These are phyloP conservation scores for Lactarius indigo DNA, from an alignment of 768 basidiomycete species.

Conservation along the genomic window DNA sequence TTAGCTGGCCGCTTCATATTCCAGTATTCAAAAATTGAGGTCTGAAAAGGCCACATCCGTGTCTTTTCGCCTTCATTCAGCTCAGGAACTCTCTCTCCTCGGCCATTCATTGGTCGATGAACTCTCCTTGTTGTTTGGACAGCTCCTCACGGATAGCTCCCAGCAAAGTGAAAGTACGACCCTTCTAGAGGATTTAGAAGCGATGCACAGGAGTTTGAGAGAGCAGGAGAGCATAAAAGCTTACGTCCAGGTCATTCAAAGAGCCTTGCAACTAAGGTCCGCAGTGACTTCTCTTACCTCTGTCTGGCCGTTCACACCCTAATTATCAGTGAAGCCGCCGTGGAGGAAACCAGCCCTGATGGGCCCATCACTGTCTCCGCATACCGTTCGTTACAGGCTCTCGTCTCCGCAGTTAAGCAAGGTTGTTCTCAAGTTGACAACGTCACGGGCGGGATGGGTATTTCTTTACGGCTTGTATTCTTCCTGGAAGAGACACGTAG, in stretches of 20 bases:
- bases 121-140: slow-evolving; percentile 59
- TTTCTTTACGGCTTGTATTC: slow-evolving; percentile 53
- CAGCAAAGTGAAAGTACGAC: slow-evolving; percentile 51
- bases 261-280: slow-evolving; percentile 69
- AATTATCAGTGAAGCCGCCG: slow-evolving; percentile 50
- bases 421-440: slow-evolving; percentile 47
- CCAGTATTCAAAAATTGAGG: slow-evolving; percentile 45
- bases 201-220: slow-evolving; percentile 68
- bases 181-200: slow-evolving; percentile 79
- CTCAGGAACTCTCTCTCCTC: slow-evolving; percentile 70
- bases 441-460: slow-evolving; percentile 36
- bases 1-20: slow-evolving; percentile 57
- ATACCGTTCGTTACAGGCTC: slow-evolving; percentile 59
- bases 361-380: slow-evolving; percentile 44
- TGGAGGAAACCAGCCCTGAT: slow-evolving; percentile 46
- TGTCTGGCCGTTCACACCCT: slow-evolving; percentile 1
- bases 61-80: slow-evolving; percentile 51
- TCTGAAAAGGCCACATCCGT: slow-evolving; percentile 46
- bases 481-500: slow-evolving; percentile 63
- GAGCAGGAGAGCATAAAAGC: slow-evolving; percentile 71
- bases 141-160: slow-evolving; percentile 56
- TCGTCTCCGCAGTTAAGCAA: slow-evolving; percentile 49
- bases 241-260: slow-evolving; percentile 74
- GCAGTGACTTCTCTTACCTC: neutral
- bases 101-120: slow-evolving; percentile 79